Base-by-base conservation (phyloP, 768 basidiomycete genomes). In the Naganishia randhawae region DNA sequence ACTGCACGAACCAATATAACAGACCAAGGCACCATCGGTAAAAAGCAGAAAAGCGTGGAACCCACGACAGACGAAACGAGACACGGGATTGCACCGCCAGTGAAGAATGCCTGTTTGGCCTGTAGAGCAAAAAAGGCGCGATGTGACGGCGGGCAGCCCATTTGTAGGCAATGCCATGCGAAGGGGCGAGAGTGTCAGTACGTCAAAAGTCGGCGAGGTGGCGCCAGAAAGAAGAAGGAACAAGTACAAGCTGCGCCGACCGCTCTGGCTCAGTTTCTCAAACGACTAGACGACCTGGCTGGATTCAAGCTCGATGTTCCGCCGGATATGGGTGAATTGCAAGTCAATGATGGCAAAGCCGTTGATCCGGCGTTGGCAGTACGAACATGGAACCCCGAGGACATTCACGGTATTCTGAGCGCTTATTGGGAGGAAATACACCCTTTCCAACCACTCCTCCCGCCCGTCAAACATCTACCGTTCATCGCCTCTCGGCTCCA, bases 391-490 rank as follows among this genome's bases (percentile, higher is more conserved):
- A 37, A 66, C n/a, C 55, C 69, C 14, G 48, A 63, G n/a, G 69
- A 70, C 37, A 50, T 67, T 25, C 17, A 62, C 3, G 61, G 57
- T 5, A 70, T 70, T 14, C 69, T 78, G 27, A 61, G 64, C 37
- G 68, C 72, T 29, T 77, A 79, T 63, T 79, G 76, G 67, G 71
- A 72, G 51, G 78, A 79, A 41, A 73, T 78, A n/a, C 78, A 79
- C 66, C 75, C 75, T 6, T 79, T 75, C 71, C 70, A 76, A n/a
- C 69, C 77, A 3, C 72, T 79, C 37, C 74, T 79, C 63, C 78
- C 78, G 11, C 75, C 73, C 8, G 71, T 74, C 17, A 61, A 71
- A 22, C 71, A 73, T 54, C 61, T 73, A 41, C 42, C 71, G 27
- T 68, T 31, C 25, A 32, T 62, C 61, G 55, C 42, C 33, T 11